phyloP scores from a whole-genome alignment of 176 grass and related monocot genomes.

The Zoysia pacifica region DNA sequence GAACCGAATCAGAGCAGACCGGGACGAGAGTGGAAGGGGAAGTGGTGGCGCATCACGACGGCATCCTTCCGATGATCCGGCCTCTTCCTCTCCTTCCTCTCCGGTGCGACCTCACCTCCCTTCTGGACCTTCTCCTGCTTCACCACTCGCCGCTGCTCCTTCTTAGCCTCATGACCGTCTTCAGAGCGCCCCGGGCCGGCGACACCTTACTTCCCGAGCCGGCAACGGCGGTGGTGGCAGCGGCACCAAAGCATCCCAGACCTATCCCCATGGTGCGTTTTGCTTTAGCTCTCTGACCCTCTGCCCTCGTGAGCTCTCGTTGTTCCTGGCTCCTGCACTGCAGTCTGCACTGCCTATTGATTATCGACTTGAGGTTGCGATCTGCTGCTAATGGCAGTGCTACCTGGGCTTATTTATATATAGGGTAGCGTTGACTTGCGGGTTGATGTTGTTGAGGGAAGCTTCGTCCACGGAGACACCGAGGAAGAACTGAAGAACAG shows the following conservation, averaged over 20 bases:
- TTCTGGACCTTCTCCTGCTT: not conserved
- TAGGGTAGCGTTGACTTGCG: not conserved
- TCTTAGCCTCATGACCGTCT: not conserved
- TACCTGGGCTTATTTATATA: not conserved
- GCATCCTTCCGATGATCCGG: too few relatives aligned
- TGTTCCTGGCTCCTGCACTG: not conserved
- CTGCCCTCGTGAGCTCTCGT: not conserved
- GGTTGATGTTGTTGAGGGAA: conserved; percentile 1
- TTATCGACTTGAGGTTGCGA: not conserved
- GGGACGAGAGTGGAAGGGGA: too few relatives aligned
- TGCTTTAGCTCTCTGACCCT: not conserved
- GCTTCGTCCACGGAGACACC: not conserved
- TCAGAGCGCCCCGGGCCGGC: not conserved
- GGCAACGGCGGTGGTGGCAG: not conserved
- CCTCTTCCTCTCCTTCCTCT: too few relatives aligned
- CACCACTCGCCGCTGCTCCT: not conserved
- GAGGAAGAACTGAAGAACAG: not conserved
- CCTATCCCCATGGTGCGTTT: not conserved
- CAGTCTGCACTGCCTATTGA: too few relatives aligned
- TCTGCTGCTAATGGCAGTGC: not conserved
- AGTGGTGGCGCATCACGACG: too few relatives aligned
- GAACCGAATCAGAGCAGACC: too few relatives aligned
- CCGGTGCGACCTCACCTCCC: too few relatives aligned
- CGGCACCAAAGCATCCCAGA: not conserved
- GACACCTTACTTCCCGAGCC: not conserved